Percentiles rank a stretch among this genome's conserved stretches.
These are phyloP conservation scores for Rhizopus delemar DNA, from an alignment of 371 early-diverging fungal genomes.

Conservation along the genomic window DNA sequence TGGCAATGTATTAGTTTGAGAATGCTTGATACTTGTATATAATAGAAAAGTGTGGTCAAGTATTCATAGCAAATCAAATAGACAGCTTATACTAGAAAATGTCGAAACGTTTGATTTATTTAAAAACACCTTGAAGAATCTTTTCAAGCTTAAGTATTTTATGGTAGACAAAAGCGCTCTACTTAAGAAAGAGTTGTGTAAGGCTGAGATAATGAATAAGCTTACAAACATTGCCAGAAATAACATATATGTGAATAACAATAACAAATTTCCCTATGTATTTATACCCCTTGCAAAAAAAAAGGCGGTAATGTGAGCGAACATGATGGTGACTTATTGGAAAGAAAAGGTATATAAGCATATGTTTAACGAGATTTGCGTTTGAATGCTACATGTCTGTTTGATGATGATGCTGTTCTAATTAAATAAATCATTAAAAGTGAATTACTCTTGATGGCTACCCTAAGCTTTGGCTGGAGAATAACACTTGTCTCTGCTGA, in stretches of 20 bases:
- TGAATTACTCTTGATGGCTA: no score
- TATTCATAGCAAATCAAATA: constrained; percentile 22
- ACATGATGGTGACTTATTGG: constrained; percentile 21
- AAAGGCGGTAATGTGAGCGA: constrained; percentile 16
- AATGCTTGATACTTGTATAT: constrained; percentile 20
- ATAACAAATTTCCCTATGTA: constrained; percentile 18
- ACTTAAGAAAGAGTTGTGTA: constrained; percentile 15
- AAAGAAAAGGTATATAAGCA: constrained; percentile 16
- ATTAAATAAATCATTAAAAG: constrained; percentile 14
- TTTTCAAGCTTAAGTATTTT: constrained; percentile 21
- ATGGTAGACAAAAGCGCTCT: constrained; percentile 18
- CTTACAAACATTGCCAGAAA: constrained; percentile 8
- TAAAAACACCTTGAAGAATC: constrained; percentile 19
- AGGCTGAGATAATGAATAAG: constrained; percentile 15
- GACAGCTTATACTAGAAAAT: constrained; percentile 23
- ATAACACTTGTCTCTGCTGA: not conserved
- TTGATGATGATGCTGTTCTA: constrained; percentile 17
- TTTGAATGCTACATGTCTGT: constrained; percentile 20
- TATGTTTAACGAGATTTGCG: constrained; percentile 7
- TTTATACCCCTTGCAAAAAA: constrained; percentile 21
- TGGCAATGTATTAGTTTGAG: constrained; percentile 19
- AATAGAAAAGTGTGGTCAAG: constrained; percentile 20
- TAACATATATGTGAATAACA: constrained; percentile 19
- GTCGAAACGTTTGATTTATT: constrained; percentile 20
- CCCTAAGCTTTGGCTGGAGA: constrained; percentile 8